phyloP scores from a whole-genome alignment of 768 basidiomycete genomes.

The Plicaturopsis crispa region DNA sequence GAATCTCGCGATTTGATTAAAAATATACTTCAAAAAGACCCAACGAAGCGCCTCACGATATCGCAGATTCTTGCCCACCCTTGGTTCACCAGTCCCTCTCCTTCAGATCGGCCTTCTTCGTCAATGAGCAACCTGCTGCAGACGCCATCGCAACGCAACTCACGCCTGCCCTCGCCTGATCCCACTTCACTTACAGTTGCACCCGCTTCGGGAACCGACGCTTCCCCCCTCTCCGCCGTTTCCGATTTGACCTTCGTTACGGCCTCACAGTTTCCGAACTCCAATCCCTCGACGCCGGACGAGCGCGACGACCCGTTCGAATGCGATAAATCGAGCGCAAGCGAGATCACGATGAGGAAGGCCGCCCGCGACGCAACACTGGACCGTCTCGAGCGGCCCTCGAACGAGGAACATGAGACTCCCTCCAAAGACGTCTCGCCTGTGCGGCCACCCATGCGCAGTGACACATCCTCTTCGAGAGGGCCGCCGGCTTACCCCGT shows the following conservation, averaged over 20 bases:
- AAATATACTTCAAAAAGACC: slow-evolving; percentile 71
- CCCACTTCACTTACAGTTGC: slow-evolving; percentile 14
- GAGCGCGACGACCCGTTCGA: slow-evolving; percentile 40
- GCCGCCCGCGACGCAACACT: slow-evolving; percentile 25
- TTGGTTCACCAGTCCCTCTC: slow-evolving; percentile 57
- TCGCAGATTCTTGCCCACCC: slow-evolving; percentile 78
- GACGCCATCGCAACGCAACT: slow-evolving; percentile 1
- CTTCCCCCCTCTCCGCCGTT: slow-evolving; percentile 47
- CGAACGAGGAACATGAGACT: neutral
- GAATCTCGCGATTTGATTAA: slow-evolving; percentile 83
- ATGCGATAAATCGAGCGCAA: slow-evolving; percentile 35
- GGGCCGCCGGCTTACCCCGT: slow-evolving; percentile 54
- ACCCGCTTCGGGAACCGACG: slow-evolving; percentile 26
- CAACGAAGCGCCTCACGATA: slow-evolving; percentile 67
- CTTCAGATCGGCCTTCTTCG: slow-evolving; percentile 1
- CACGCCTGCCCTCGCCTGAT: slow-evolving; percentile 6
- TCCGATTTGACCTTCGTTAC: slow-evolving; percentile 34
- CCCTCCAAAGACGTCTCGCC: slow-evolving; percentile 16
- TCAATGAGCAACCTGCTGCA: neutral
- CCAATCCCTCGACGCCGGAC: slow-evolving; percentile 53
- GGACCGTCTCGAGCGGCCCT: slow-evolving; percentile 19
- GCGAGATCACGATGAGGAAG: slow-evolving; percentile 56
- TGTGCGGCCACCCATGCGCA: slow-evolving; percentile 16
- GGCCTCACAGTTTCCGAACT: slow-evolving; percentile 20
- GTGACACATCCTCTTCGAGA: slow-evolving; percentile 10